Percentiles rank a stretch among this genome's conserved stretches.
phyloP scores from a whole-genome alignment of 371 early-diverging fungal genomes.

The Chytridium lagenaria region DNA sequence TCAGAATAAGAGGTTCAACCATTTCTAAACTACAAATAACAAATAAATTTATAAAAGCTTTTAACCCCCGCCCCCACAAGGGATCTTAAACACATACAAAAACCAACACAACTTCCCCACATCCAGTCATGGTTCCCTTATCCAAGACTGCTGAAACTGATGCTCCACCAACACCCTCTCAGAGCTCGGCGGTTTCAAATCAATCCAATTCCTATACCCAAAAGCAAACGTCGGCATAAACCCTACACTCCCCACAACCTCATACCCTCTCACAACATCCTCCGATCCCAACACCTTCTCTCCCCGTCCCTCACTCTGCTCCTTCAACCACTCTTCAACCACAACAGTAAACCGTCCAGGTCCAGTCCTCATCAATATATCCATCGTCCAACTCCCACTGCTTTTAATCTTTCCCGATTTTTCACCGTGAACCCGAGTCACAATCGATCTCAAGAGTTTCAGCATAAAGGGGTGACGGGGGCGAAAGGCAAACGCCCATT shows the following conservation, averaged over 20 bases:
- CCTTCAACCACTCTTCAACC: conserved; percentile 8
- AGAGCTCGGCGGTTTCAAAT: background rate
- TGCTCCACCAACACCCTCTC: background rate
- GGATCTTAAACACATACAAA: no score
- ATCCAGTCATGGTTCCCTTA: no score
- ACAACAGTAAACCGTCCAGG: background rate
- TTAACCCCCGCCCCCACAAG: no score
- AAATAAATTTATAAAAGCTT: no score
- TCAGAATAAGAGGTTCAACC: no score
- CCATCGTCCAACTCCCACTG: background rate
- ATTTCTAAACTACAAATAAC: no score
- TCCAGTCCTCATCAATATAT: conserved; percentile 7
- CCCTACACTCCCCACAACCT: conserved; percentile 9
- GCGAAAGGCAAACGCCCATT: conserved; percentile 17
- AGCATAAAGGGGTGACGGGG: background rate
- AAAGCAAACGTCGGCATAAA: conserved; percentile 14
- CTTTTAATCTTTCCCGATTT: background rate
- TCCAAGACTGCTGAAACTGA: background rate
- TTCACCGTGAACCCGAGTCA: background rate
- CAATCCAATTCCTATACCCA: conserved; percentile 9
- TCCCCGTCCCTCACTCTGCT: background rate
- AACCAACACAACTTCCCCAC: no score
- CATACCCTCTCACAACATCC: background rate
- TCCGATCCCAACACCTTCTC: background rate
- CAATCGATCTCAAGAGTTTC: background rate